Evolutionary conservation across 2,329 filamentous ascomycete genomes (phyloP).

Genomic region (Colletotrichum agaves): DNA sequence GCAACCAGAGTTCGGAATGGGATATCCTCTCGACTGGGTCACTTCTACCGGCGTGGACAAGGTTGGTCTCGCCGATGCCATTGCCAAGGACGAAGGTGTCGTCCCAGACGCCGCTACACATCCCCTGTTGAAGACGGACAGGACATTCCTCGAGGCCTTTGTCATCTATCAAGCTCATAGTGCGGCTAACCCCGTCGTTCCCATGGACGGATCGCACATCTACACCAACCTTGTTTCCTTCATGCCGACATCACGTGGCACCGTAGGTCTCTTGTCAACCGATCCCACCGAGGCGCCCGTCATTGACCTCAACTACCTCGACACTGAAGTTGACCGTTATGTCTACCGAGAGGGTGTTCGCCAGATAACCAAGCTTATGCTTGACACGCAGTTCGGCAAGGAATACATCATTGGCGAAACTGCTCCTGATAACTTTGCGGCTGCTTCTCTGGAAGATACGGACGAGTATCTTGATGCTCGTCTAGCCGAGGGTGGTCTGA

Average conservation of each 20-base stretch:
- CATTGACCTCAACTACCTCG: conserved; percentile 46
- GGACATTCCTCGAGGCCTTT: conserved; percentile 41
- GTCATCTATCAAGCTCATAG: conserved; percentile 39
- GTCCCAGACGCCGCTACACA: conserved; percentile 46
- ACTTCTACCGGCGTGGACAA: conserved; percentile 43
- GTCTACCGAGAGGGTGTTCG: conserved; percentile 43
- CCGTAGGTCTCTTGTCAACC: conserved; percentile 40
- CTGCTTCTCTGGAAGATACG: conserved; percentile 5
- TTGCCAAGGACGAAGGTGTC: conserved; percentile 48
- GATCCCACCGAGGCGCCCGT: conserved; percentile 38
- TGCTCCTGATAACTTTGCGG: neutral
- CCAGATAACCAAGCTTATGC: conserved; percentile 40
- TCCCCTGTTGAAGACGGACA: conserved; percentile 46
- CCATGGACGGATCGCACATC: conserved; percentile 34
- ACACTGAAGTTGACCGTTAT: conserved; percentile 46
- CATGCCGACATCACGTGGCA: conserved; percentile 44
- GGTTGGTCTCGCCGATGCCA: conserved; percentile 45
- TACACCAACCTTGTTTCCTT: conserved; percentile 39
- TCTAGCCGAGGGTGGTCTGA: neutral
- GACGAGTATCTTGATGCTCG: conserved; percentile 16
- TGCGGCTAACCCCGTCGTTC: conserved; percentile 7
- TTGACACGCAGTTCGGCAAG: conserved; percentile 30
- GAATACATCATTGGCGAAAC: conserved; percentile 19
- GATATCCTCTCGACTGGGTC: conserved; percentile 52
- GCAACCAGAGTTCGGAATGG: conserved; percentile 49